phyloP scores from a whole-genome alignment of 257 asterid genomes.

The Solanum paucissectum region DNA sequence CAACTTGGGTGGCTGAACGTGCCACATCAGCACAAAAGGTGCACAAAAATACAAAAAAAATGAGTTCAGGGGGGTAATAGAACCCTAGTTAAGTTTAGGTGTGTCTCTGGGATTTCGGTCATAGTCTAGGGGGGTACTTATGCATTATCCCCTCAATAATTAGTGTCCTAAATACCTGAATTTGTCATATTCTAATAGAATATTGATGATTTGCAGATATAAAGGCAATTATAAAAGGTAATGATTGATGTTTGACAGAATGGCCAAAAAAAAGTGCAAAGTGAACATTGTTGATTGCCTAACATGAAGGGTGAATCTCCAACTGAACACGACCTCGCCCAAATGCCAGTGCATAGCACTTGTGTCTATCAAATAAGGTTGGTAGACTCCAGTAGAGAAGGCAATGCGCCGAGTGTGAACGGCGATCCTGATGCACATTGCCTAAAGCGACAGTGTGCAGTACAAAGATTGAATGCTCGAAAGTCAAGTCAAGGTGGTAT shows the following conservation, averaged over 20 bases:
- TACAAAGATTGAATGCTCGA: not conserved
- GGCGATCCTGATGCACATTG: not conserved
- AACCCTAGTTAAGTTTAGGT: no score
- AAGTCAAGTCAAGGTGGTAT: not conserved
- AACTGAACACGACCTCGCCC: not conserved
- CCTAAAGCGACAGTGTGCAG: not conserved
- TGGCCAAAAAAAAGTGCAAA: not conserved
- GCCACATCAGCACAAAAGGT: no score
- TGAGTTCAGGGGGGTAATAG: no score
- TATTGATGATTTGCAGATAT: not conserved
- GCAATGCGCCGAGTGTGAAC: not conserved
- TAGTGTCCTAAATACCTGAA: not conserved
- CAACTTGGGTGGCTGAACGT: no score
- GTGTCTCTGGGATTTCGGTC: no score
- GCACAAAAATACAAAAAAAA: no score
- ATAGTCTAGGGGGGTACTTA: no score
- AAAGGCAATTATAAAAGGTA: not conserved
- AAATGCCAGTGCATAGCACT: not conserved
- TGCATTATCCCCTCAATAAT: no score
- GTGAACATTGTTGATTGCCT: not conserved
- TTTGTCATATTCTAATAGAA: not conserved
- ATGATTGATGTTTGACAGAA: not conserved
- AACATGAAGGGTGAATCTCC: not conserved
- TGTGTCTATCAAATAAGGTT: not conserved
- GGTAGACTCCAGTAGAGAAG: not conserved